A percentile compares a stretch with the other conserved stretches of the same genome.
Conservation (phyloP, 1,284 basidiomycete genomes). For the Boletus smithii region DNA sequence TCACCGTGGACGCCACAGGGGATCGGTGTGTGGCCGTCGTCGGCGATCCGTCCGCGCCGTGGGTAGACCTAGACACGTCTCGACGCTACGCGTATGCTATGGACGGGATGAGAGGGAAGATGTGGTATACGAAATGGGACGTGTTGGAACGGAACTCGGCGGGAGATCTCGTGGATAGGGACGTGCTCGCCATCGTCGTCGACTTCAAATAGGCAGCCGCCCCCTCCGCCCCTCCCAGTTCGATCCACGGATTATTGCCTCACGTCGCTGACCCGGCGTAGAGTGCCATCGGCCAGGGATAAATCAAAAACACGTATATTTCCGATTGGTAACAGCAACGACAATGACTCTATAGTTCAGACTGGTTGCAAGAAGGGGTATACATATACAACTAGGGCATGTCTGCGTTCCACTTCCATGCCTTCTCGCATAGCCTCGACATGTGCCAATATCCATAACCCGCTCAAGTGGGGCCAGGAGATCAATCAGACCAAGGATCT, state of each 20-base stretch:
- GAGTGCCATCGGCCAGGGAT: no score
- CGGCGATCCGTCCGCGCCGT: slow-evolving; percentile 11
- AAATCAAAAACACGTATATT: not conserved
- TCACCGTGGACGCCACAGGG: slow-evolving; percentile 20
- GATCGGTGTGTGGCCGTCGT: slow-evolving; percentile 12
- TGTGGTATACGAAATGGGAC: slow-evolving; percentile 13
- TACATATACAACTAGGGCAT: slow-evolving; percentile 7
- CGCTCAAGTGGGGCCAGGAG: not conserved
- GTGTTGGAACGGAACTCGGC: slow-evolving; percentile 1
- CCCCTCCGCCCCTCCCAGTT: no score
- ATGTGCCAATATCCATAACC: not conserved
- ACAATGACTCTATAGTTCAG: not conserved
- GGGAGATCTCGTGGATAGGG: slow-evolving; percentile 8
- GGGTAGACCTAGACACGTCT: not conserved
- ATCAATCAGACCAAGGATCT: no score
- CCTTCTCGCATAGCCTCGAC: no score
- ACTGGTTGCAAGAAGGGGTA: slow-evolving; percentile 1
- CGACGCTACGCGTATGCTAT: slow-evolving; percentile 5
- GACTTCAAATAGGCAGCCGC: slow-evolving; percentile 21
- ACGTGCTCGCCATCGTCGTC: slow-evolving; percentile 10
- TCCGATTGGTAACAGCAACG: not conserved
- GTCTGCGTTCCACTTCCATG: not conserved
- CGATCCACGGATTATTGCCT: no score
- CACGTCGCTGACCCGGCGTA: no score
- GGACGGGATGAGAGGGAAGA: slow-evolving; percentile 13